Percentiles rank a stretch among this genome's conserved stretches.
These are phyloP conservation scores for Xylaria sp. DNA, from an alignment of 495 filamentous ascomycete species.

Conservation along the genomic window DNA sequence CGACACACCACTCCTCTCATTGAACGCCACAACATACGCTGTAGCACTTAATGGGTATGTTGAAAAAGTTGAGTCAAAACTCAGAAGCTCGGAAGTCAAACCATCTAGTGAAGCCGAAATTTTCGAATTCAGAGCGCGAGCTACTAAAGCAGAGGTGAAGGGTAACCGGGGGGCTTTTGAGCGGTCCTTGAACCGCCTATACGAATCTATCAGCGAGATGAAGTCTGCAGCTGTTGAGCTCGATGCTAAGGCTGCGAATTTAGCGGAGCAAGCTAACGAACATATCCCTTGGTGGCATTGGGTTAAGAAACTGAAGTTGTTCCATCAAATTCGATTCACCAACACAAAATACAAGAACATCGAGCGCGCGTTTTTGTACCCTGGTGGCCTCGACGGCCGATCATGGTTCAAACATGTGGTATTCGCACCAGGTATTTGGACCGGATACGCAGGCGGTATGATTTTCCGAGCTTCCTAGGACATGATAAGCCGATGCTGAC, in stretches of 20 bases:
- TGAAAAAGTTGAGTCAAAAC: constrained; percentile 69
- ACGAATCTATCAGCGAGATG: constrained; percentile 59
- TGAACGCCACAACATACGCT: constrained; percentile 79
- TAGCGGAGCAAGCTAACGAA: constrained; percentile 69
- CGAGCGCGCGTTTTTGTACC: constrained; percentile 81
- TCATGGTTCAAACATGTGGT: constrained; percentile 95
- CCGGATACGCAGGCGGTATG: constrained; percentile 71
- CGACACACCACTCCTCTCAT: constrained; percentile 78
- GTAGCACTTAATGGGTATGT: constrained; percentile 68
- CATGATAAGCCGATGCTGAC: constrained; percentile 26
- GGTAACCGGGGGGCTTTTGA: constrained; percentile 65
- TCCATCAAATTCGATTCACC: constrained; percentile 64
- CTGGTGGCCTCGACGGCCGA: constrained; percentile 78
- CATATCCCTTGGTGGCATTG: constrained; percentile 84
- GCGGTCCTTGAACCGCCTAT: constrained; percentile 50
- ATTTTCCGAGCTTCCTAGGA: neutral
- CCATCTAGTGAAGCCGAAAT: constrained; percentile 50
- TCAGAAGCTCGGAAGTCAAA: constrained; percentile 50
- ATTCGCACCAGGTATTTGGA: constrained; percentile 88
- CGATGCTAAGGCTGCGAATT: constrained; percentile 63
- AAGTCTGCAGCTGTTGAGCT: constrained; percentile 65
- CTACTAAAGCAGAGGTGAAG: constrained; percentile 42
- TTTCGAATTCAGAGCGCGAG: constrained; percentile 60
- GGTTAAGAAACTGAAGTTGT: constrained; percentile 70
- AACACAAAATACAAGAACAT: constrained; percentile 78